Conservation (phyloP, 1,139 yeast species). For the Saccharomycopsis hybrid region DNA sequence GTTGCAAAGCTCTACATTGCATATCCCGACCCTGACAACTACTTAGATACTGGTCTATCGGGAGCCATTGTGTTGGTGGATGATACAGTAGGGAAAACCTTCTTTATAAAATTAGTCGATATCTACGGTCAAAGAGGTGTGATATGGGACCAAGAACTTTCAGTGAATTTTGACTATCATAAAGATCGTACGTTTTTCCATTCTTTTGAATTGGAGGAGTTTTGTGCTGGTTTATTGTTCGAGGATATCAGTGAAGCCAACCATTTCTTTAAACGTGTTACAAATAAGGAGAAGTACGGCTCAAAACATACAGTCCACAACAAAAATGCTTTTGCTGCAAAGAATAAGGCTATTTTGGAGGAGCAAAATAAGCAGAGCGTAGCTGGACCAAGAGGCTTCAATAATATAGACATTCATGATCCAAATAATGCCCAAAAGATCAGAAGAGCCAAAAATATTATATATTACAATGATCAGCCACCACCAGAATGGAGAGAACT, state of each 20-base stretch:
- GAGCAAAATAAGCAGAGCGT: constrained; percentile 32
- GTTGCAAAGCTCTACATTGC: constrained; percentile 88
- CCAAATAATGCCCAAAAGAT: constrained; percentile 42
- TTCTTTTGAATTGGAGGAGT: constrained; percentile 87
- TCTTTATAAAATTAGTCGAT: constrained; percentile 83
- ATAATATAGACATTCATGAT: constrained; percentile 24
- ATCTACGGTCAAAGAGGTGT: constrained; percentile 73
- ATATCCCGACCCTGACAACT: constrained; percentile 70
- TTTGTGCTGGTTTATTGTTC: constrained; percentile 81
- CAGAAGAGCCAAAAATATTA: constrained; percentile 50
- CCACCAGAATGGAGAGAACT: constrained; percentile 83
- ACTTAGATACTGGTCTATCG: constrained; percentile 83
- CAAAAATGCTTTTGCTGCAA: constrained; percentile 79
- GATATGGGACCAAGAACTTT: constrained; percentile 94
- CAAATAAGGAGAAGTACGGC: constrained; percentile 72
- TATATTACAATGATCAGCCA: constrained; percentile 73
- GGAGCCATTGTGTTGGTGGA: constrained; percentile 89
- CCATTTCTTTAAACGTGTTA: constrained; percentile 72
- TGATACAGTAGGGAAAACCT: constrained; percentile 91
- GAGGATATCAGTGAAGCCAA: constrained; percentile 88
- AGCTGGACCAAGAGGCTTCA: constrained; percentile 69
- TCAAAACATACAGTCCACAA: constrained; percentile 80
- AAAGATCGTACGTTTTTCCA: constrained; percentile 96
- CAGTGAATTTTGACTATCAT: constrained; percentile 78
- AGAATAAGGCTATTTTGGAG: constrained; percentile 36